These are phyloP conservation scores for Hypocreales sp. DNA, from an alignment of 2,329 filamentous ascomycete species.

Conservation along the genomic window DNA sequence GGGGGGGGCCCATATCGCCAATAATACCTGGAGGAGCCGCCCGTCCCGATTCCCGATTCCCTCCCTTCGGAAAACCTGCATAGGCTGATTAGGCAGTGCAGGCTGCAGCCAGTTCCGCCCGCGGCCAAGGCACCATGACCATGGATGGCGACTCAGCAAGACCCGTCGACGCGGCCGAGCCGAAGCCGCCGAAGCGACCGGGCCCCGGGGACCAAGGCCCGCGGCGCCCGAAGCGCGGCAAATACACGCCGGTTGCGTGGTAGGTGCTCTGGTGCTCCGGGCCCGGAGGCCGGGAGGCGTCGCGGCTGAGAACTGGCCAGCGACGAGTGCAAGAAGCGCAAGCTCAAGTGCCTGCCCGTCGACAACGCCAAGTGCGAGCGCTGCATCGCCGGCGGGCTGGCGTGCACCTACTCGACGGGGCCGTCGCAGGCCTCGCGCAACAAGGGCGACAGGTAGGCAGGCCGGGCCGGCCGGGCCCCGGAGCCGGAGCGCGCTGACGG, in stretches of 20 bases:
- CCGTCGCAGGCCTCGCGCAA: conserved; percentile 7
- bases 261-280: conserved; percentile 7
- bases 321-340: conserved; percentile 23
- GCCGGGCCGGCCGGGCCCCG: no score
- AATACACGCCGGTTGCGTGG: conserved; percentile 22
- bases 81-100: no score
- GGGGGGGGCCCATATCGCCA: no score
- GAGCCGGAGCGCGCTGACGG: not conserved
- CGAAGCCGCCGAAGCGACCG: conserved; percentile 4
- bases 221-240: conserved; percentile 15
- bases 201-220: not conserved
- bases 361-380: conserved; percentile 13
- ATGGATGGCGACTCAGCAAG: conserved; percentile 1
- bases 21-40: no score
- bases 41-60: no score
- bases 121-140: no score
- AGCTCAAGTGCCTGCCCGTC: conserved; percentile 21
- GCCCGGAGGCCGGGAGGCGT: not conserved
- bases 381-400: conserved; percentile 12
- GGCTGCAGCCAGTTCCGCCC: no score
- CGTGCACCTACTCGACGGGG: conserved; percentile 11
- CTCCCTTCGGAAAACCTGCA: no score
- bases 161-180: conserved; percentile 1
- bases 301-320: no score
- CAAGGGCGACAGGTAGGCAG: conserved; percentile 8